Evolutionary conservation across 2,329 filamentous ascomycete species (phyloP).

Genomic region (Penicillium sclerotigenum): DNA sequence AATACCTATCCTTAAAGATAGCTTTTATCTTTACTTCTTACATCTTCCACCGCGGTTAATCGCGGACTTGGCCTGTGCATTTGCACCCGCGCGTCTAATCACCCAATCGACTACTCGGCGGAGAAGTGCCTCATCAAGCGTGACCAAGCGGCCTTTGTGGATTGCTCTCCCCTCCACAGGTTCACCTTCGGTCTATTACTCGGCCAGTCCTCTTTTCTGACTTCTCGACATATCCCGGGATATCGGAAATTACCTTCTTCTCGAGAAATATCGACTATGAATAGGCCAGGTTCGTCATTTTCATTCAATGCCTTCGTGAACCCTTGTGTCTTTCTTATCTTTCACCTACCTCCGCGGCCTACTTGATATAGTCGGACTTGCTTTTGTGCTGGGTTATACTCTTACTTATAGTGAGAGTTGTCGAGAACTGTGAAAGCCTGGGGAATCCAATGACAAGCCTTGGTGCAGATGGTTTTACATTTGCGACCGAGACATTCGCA

Average conservation of each 20-base stretch:
- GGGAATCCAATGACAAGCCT: slow-evolving; percentile 22
- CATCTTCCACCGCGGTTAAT: neutral
- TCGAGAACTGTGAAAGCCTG: neutral
- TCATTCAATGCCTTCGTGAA: slow-evolving; percentile 23
- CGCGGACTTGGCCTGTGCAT: slow-evolving; percentile 8
- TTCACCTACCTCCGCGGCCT: slow-evolving; percentile 1
- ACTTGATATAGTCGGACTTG: neutral
- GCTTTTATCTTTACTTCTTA: neutral
- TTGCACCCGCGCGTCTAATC: slow-evolving; percentile 23
- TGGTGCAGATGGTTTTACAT: slow-evolving; percentile 15
- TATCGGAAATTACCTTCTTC: slow-evolving; percentile 2
- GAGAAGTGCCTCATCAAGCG: slow-evolving; percentile 26
- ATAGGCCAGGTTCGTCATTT: slow-evolving; percentile 49
- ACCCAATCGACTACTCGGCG: slow-evolving; percentile 28
- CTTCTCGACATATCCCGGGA: slow-evolving; percentile 13
- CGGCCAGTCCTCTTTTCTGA: slow-evolving; percentile 10
- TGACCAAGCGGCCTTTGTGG: slow-evolving; percentile 18
- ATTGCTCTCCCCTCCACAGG: slow-evolving; percentile 18
- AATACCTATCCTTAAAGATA: neutral
- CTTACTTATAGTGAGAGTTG: neutral
- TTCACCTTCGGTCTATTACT: slow-evolving; percentile 6
- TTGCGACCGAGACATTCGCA: slow-evolving; percentile 26
- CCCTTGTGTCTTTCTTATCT: slow-evolving; percentile 6
- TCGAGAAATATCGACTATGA: slow-evolving; percentile 38
- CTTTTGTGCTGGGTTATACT: slow-evolving; percentile 10